These are phyloP conservation scores for Polytolypa hystricis DNA, from an alignment of 2,329 filamentous ascomycete species.

Conservation along the genomic window DNA sequence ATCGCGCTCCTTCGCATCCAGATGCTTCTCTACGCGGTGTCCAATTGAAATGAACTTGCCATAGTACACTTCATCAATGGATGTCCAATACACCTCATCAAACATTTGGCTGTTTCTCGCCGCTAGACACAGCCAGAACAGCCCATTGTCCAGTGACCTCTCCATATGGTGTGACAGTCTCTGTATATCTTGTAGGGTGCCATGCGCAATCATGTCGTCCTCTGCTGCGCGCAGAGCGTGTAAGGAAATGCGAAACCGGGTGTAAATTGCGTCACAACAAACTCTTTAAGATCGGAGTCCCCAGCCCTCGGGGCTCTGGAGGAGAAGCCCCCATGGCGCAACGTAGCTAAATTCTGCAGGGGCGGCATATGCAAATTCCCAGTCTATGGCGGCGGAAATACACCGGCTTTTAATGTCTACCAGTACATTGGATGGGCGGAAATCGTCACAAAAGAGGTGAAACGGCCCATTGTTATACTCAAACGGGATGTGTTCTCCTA, in stretches of 20 bases:
- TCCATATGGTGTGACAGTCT: constrained; percentile 17
- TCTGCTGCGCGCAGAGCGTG: constrained; percentile 15
- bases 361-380: constrained; percentile 15
- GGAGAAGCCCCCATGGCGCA: constrained; percentile 14
- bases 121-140: constrained; percentile 19
- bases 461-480: constrained; percentile 14
- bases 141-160: constrained; percentile 15
- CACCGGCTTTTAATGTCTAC: constrained; percentile 9
- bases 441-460: constrained; percentile 15
- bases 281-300: constrained; percentile 13
- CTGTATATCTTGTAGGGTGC: constrained; percentile 9
- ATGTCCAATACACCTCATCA: constrained; percentile 18
- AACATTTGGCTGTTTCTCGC: constrained; percentile 18
- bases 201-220: constrained; percentile 9
- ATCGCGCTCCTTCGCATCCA: constrained; percentile 9
- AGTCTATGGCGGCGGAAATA: constrained; percentile 14
- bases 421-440: constrained; percentile 15
- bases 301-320: constrained; percentile 9
- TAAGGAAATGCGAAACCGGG: constrained; percentile 17
- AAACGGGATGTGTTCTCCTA: not conserved
- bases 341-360: constrained; percentile 11
- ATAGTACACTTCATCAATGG: constrained; percentile 1
- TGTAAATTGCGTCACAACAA: constrained; percentile 17
- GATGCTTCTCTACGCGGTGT: constrained; percentile 11
- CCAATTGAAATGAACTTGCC: constrained; percentile 14